Conservation (phyloP, 306 rosid species). For the Herpetospermum pedunculosum region DNA sequence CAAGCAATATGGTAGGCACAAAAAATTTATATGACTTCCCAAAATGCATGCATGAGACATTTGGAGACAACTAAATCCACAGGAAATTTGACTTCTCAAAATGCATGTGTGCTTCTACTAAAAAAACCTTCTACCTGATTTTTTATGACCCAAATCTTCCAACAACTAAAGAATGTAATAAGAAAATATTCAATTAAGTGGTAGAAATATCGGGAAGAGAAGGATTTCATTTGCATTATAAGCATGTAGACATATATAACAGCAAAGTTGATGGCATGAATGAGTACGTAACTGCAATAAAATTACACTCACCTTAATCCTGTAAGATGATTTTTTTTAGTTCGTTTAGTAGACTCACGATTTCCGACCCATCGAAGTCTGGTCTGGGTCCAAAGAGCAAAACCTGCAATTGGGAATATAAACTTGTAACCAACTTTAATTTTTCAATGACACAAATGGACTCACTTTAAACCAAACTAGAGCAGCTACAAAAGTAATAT, state of each 20-base stretch:
- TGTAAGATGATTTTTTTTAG: neutral
- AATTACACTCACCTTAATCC: conserved; percentile 3
- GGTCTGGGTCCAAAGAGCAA: conserved; percentile 1
- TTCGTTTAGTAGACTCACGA: neutral
- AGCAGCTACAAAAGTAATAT: neutral
- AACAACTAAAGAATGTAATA: neutral
- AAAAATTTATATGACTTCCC: neutral
- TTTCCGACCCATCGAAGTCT: conserved; percentile 3
- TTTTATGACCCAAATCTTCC: neutral
- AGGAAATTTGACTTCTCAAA: neutral
- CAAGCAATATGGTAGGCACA: neutral
- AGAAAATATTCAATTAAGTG: neutral
- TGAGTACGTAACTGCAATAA: neutral
- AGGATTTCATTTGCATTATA: neutral
- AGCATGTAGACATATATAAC: neutral
- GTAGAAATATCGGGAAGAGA: neutral
- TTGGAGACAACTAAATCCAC: neutral
- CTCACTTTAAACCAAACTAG: neutral
- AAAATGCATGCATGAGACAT: too few species aligned
- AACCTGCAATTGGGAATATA: neutral
- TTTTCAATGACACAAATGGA: neutral
- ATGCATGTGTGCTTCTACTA: neutral
- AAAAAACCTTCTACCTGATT: neutral
- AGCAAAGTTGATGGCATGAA: neutral
- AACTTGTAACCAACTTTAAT: neutral